Evolutionary conservation across 495 filamentous ascomycete genomes (phyloP).

Genomic region (Aspergillus kassunensis): DNA sequence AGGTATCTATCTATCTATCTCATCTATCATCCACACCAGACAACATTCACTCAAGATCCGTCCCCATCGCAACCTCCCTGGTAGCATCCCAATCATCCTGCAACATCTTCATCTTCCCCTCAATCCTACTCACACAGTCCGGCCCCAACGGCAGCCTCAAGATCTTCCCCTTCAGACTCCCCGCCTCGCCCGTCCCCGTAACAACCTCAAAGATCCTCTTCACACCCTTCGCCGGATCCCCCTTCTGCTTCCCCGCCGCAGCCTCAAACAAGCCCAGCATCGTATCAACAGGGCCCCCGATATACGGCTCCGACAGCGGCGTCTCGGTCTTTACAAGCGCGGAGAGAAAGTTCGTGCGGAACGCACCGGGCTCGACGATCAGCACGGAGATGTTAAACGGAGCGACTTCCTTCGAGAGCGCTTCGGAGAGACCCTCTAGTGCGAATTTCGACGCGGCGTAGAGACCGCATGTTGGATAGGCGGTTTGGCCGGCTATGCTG

Average conservation of each 20-base stretch:
- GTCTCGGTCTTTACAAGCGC: conserved; percentile 5
- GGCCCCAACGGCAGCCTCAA: conserved; percentile 19
- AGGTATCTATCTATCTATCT: too few relatives aligned
- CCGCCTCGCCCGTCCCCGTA: conserved; percentile 32
- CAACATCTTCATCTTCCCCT: conserved; percentile 12
- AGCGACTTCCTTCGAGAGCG: not conserved
- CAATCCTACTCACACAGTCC: conserved; percentile 16
- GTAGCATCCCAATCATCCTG: conserved; percentile 9
- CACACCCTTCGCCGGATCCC: conserved; percentile 43
- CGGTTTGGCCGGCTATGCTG: conserved; percentile 38
- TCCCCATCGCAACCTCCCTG: conserved; percentile 12
- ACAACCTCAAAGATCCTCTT: conserved; percentile 43
- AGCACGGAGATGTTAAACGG: conserved; percentile 1
- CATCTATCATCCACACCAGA: too few relatives aligned
- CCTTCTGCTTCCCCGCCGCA: conserved; percentile 26
- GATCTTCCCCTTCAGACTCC: conserved; percentile 15
- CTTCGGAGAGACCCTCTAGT: conserved; percentile 33
- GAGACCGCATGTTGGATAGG: conserved; percentile 35
- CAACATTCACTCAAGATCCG: conserved; percentile 23
- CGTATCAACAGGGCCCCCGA: conserved; percentile 5
- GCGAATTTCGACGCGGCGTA: conserved; percentile 55
- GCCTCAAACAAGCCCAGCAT: conserved; percentile 8
- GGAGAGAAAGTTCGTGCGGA: conserved; percentile 13
- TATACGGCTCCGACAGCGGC: conserved; percentile 8
- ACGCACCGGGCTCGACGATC: conserved; percentile 6